Conservation (phyloP, 768 basidiomycete species). For the Dioszegia hungarica region DNA sequence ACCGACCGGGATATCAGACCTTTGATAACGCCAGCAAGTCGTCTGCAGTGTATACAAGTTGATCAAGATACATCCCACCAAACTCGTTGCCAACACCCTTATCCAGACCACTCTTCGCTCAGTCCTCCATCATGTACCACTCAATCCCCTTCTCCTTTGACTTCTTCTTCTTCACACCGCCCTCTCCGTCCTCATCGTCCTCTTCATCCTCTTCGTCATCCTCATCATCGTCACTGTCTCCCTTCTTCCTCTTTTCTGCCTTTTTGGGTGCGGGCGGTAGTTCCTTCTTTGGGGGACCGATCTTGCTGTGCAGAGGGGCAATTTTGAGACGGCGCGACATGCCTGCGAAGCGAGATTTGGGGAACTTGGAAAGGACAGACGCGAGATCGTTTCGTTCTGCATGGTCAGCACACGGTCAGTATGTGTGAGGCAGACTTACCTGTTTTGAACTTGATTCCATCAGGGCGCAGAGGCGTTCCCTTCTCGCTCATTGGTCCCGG, state of each 20-base stretch:
- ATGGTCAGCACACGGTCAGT: neutral
- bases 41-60: no score
- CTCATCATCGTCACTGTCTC: slow-evolving; percentile 29
- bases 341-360: slow-evolving; percentile 25
- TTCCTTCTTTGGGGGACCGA: slow-evolving; percentile 37
- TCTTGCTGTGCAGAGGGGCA: slow-evolving; percentile 36
- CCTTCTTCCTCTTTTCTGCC: slow-evolving; percentile 36
- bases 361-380: slow-evolving; percentile 31
- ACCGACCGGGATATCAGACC: no score
- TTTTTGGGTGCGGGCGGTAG: slow-evolving; percentile 40
- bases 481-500: slow-evolving; percentile 25
- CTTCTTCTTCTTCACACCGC: slow-evolving; percentile 15
- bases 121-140: slow-evolving; percentile 43
- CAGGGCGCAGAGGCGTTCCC: slow-evolving; percentile 15
- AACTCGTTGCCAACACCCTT: no score
- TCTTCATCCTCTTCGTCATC: slow-evolving; percentile 27
- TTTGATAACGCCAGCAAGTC: no score
- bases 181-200: slow-evolving; percentile 19
- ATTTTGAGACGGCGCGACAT: slow-evolving; percentile 33
- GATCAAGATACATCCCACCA: no score
- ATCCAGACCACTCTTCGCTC: no score
- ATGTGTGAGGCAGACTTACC: slow-evolving; percentile 15
- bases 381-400: slow-evolving; percentile 22
- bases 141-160: slow-evolving; percentile 28
- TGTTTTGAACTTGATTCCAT: slow-evolving; percentile 38